A percentile compares a stretch with the other conserved stretches of the same genome.
These are phyloP conservation scores for Malbranchea zuffiana DNA, from an alignment of 2,329 filamentous ascomycete species.

Conservation along the genomic window DNA sequence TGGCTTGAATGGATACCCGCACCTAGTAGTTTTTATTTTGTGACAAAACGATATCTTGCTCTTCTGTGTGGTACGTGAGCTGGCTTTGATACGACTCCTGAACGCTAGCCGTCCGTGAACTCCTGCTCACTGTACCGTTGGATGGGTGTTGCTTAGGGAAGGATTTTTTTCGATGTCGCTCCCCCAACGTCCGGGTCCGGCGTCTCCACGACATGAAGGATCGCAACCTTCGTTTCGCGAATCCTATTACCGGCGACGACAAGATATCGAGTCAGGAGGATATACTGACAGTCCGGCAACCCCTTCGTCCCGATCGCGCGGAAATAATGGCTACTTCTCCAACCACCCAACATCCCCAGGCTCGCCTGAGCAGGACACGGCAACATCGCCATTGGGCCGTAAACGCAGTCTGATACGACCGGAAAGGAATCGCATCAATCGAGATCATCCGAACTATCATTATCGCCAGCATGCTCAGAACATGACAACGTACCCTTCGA, in stretches of 20 bases:
- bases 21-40: too few species aligned
- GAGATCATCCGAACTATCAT: conserved; percentile 86
- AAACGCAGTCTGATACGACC: conserved; percentile 85
- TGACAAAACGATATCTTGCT: too few species aligned
- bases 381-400: conserved; percentile 45
- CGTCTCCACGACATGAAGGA: conserved; percentile 50
- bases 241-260: conserved; percentile 56
- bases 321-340: conserved; percentile 16
- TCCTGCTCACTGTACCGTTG: too few species aligned
- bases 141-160: too few species aligned
- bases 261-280: conserved; percentile 58
- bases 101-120: too few species aligned
- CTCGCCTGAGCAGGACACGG: conserved; percentile 43
- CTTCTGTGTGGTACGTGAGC: too few species aligned
- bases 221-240: conserved; percentile 53
- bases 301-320: conserved; percentile 29
- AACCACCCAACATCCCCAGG: conserved; percentile 36
- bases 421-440: conserved; percentile 74
- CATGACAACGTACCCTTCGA: conserved; percentile 81
- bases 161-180: conserved; percentile 44
- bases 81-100: too few species aligned
- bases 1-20: too few species aligned
- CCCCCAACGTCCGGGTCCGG: conserved; percentile 52
- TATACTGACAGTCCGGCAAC: conserved; percentile 29
- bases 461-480: conserved; percentile 91